phyloP scores from a whole-genome alignment of 306 rosid genomes.

The Medicago arabica region DNA sequence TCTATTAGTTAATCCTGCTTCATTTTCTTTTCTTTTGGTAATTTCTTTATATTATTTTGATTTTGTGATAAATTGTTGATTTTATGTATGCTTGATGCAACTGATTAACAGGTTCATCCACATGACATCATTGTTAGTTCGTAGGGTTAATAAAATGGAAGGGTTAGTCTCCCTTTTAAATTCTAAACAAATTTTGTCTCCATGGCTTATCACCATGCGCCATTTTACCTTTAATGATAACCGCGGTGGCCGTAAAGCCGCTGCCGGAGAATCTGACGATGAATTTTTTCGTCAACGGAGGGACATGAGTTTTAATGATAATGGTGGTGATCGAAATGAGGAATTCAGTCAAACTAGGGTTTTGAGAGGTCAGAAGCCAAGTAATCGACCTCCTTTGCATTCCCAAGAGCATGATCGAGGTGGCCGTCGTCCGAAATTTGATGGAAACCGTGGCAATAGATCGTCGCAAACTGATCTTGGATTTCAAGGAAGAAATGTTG shows the following conservation, averaged over 20 bases:
- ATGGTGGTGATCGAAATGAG: neutral
- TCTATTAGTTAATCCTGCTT: neutral
- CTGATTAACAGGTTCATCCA: conserved; percentile 43
- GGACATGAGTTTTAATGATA: conserved; percentile 21
- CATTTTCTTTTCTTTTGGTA: neutral
- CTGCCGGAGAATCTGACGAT: conserved; percentile 41
- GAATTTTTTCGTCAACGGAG: neutral
- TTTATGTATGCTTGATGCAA: conserved; percentile 5
- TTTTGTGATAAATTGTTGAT: conserved; percentile 35
- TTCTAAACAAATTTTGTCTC: conserved; percentile 36
- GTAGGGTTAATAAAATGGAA: conserved; percentile 41
- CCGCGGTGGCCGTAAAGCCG: neutral
- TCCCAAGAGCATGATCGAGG: conserved; percentile 35
- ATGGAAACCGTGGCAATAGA: conserved; percentile 26
- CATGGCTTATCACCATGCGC: conserved; percentile 42
- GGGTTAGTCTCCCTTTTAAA: conserved; percentile 36
- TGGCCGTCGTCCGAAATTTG: conserved; percentile 45
- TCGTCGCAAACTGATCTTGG: conserved; percentile 40
- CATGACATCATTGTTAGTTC: conserved; percentile 43
- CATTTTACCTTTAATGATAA: conserved; percentile 51
- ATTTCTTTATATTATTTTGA: neutral
- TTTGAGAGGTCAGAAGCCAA: conserved; percentile 45
- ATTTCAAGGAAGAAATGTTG: conserved; percentile 39
- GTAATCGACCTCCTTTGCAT: conserved; percentile 31
- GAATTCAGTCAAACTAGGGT: conserved; percentile 55